Evolutionary conservation across 139 green algal species (phyloP), one percentile per base, ranked within the genome.

Genomic region (Coccomyxa sp.): DNA sequence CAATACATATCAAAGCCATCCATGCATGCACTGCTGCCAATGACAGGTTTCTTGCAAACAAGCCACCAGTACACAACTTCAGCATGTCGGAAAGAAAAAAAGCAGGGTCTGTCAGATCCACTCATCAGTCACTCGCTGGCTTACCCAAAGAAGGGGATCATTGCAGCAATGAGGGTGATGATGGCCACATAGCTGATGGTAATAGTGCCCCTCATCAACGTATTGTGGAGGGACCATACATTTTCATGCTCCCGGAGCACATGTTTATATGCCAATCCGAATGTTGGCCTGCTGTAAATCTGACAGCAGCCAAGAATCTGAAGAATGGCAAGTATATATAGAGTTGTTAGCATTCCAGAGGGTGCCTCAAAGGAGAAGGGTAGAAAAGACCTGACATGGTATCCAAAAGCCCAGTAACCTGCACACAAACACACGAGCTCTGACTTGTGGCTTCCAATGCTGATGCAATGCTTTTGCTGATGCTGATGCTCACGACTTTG

Each of bases 221-320:
- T 68, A 79, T 89, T 89, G 77, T 82, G 82, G 27, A 10, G 67
- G 12, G 81, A 80, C 71, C 67, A 78, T 57, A 77, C 57, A 14
- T n/a, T 60, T 13, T 77, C 81, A 25, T 58, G 31, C 13, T 45
- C 18, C 23, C n/a, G 14, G 27, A 77, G 21, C 23, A 77, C 27
- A 38, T 77, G 31, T 25, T 77, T 77, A n/a, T 77, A 77, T 16
- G 67, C 38, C 9, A 83, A 58, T 25, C 85, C 84, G 28, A 87
- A 88, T 0, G 87, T 87, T 23, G 87, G 85, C 0, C 85, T 80
- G 23, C 79, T 86, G 81, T 88, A 90, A 68, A 88, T 86, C 85
- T 91, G 82, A 63, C 88, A 91, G 78, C 87, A 91, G n/a, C 87
- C 87, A 13, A 86, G 23, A 25, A 91, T 85, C 81, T 91, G 87